Conservation (phyloP, 495 filamentous ascomycete genomes). For the Daldinia grandis region DNA sequence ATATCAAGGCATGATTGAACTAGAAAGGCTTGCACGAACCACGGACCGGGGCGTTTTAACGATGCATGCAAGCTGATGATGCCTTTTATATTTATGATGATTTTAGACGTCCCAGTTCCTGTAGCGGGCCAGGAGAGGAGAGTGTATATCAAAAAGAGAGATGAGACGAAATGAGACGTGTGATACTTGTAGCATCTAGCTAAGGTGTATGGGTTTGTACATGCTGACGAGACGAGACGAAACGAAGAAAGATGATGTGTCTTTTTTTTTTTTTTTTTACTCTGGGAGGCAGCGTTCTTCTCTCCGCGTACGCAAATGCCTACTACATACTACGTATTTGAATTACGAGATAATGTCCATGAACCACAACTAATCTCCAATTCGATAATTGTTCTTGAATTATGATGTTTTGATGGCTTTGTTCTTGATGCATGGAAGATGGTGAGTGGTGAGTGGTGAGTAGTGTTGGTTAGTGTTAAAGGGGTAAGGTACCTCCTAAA, state of each 20-base stretch:
- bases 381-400: neutral
- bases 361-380: neutral
- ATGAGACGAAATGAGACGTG: conserved; percentile 7
- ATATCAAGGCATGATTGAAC: conserved; percentile 50
- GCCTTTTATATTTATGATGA: conserved; percentile 12
- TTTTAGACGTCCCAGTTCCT: conserved; percentile 8
- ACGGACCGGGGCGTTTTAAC: conserved; percentile 40
- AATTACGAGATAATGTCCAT: conserved; percentile 33
- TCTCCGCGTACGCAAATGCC: conserved; percentile 1
- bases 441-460: neutral
- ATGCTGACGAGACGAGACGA: conserved; percentile 26
- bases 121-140: conserved; percentile 10
- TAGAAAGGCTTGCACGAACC: conserved; percentile 42
- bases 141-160: conserved; percentile 33
- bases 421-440: no score
- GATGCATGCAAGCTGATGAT: conserved; percentile 15
- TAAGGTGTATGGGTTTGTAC: conserved; percentile 37
- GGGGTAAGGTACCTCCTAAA: no score
- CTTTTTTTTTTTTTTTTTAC: neutral
- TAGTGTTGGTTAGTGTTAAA: neutral
- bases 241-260: neutral
- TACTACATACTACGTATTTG: conserved; percentile 6
- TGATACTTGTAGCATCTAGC: conserved; percentile 40
- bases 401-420: no score
- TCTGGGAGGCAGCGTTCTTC: conserved; percentile 21